Evolutionary conservation across 164 flowering plant genomes (phyloP), one percentile per base, ranked within the genome.

Genomic region (Vitis amurensis): DNA sequence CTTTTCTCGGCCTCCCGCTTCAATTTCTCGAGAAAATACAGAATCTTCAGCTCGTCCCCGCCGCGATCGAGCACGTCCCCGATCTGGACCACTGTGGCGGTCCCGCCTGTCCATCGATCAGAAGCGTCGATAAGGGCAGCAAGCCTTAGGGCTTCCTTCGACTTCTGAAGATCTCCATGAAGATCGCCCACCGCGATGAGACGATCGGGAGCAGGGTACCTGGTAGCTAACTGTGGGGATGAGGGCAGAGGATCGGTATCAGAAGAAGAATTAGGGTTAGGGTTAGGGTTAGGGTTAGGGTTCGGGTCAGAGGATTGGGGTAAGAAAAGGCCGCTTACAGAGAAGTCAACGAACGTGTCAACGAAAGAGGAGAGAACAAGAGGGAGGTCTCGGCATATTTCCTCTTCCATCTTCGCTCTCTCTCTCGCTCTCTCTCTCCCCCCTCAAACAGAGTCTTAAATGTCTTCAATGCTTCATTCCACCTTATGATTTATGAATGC

Each of bases 61-160:
- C 99, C 99, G 11, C 99, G 90, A 60, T 96, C 99, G 27, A 96
- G 85, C 4, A 96, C 89, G 65, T 96, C 99, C 55, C 99, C 99
- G 60, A 93, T 58, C 77, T 96, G 99, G 55, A 96, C 95, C 13
- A 89, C 86, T 15, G 92, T 92, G 57, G 98, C 44, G 52, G 84
- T 31, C 15, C 92, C 92, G 1, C 94, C 99, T 19, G 66, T 69
- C 97, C 97, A 93, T 3, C 73, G 59, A 16, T 78, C 93, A 19
- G 80, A 55, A 47, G 50, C 59, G 63, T 92, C 91, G 66, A 91
- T 83, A 15, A 96, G 74, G 10, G 81, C 81, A 49, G 99, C 93
- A 50, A 96, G 79, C 11, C 75, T 67, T 14, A 96, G 68, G 15
- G 99, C 84, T 60, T 89, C 72, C 65, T 79, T 86, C 78, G 92